Base-by-base conservation (phyloP, 441 rosid species). In the Omphalea diandra region DNA sequence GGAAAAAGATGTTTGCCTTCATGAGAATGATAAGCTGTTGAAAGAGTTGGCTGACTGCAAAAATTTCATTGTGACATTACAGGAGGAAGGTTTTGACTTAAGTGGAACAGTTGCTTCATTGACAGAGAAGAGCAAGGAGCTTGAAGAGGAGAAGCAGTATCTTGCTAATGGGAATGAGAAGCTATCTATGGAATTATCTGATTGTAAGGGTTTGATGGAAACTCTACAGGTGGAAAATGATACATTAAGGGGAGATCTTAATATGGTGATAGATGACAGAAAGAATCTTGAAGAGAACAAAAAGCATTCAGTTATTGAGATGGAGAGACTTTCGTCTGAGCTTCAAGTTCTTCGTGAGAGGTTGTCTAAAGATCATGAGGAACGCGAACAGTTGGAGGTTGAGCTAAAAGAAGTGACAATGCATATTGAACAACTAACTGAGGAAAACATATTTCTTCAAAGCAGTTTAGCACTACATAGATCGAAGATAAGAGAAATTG, bases 31-130 rank as follows among this genome's bases (percentile, higher is more conserved):
- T 80, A 85, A 80, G 76, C 72, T 96, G 67, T 69, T 64, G 69
- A 72, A 66, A 67, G 96, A 96, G 75, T 75, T 90, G 73, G 84
- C 82, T 75, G 86, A 84, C 54, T 81, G 83, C 84, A 83, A 84
- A 80, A 83, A 56, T 70, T 57, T 80, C 74, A 38, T 84, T 66
- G 87, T 82, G 73, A 74, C 87, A 79, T 87, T 86, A 74, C 87
- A 79, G 82, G 77, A 41, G 36, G 94, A 93, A 70, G 82, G 65
- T 64, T 77, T 83, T 40, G 73, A 79, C 72, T 74, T 80, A 38
- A 85, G 73, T 74, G 88, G 43, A 73, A 78, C 55, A 76, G 68
- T 86, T 81, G 77, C 84, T 41, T 69, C 79, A 41, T 52, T 82
- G 72, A 73, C 73, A 27, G 86, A 78, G 56, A 86, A 76, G 68